Base-by-base conservation (phyloP, 257 asterid species). In the Capsicum baccatum region DNA sequence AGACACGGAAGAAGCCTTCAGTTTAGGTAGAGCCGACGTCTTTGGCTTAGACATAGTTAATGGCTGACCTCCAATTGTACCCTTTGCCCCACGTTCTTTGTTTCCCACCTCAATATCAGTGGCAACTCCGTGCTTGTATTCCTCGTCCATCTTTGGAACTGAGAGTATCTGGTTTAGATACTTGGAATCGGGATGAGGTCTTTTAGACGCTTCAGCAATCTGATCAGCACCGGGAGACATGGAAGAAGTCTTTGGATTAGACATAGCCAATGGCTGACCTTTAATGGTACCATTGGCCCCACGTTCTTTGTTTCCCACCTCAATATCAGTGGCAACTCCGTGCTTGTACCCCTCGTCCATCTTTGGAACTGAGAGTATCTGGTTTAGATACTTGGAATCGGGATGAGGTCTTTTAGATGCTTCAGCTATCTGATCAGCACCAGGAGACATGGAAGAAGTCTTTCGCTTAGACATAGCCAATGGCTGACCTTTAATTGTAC, bases 271-370 rank as follows among this genome's bases (percentile, higher is more conserved):
- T 42, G 79, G 83, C 83, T 56, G 91, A 85, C 90, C 82, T 78
- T 94, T 89, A n/a, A 79, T 62, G 6, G 71, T 83, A 85, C 96
- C 95, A 85, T 94, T 92, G 60, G 66, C 84, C 87, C 83, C 47
- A 82, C 56, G 42, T 56, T 84, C 89, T 81, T 69, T 85, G 50
- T 67, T 69, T 78, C 86, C 92, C 79, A 84, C 68, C 84, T 79
- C 26, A 82, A 79, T 83, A 57, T 68, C 69, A 87, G 79, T 81
- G 44, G 88, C 88, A 84, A 56, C 42, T 78, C 87, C 82, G 35
- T 83, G 87, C 54, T 79, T 86, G 71, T 86, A 35, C 80, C 80
- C 55, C 68, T 69, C 69, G 5, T 83, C 85, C 80, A 83, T 83
- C 57, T 26, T 54, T 9, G 82, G 85, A 55, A 83, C 85, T 33